phyloP scores from a whole-genome alignment of 2,329 filamentous ascomycete species.

The Beauveria sp. region DNA sequence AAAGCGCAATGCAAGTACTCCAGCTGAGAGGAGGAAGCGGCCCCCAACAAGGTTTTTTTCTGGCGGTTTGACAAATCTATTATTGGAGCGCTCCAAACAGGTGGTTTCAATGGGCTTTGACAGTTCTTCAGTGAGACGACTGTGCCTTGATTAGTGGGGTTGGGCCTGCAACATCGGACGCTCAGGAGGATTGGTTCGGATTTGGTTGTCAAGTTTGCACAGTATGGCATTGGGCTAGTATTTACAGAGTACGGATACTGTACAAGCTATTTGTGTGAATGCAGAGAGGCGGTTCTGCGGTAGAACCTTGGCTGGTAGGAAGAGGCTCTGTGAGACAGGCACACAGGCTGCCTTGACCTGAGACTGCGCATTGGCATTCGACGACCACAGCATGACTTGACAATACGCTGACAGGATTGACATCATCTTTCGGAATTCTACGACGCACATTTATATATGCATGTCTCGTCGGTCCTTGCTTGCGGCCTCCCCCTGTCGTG shows the following conservation, averaged over 20 bases:
- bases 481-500: neutral
- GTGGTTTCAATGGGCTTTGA: neutral
- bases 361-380: no score
- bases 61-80: constrained; percentile 1
- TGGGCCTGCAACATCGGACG: neutral
- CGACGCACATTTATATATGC: neutral
- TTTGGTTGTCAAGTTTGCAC: neutral
- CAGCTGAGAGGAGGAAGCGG: neutral
- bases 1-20: neutral
- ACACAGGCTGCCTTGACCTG: no score
- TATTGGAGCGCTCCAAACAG: neutral
- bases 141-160: constrained; percentile 2
- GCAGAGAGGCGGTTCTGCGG: no score
- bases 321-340: no score
- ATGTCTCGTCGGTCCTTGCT: neutral
- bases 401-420: no score
- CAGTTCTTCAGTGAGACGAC: neutral
- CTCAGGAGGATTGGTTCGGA: neutral
- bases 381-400: no score
- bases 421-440: no score
- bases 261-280: no score
- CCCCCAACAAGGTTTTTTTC: neutral
- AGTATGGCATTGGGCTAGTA: no score
- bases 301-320: no score
- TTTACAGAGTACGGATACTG: no score